Percentiles rank a stretch among this genome's conserved stretches.
Conservation (phyloP, 1,139 yeast genomes). For the Meyerozyma guilliermondii region DNA sequence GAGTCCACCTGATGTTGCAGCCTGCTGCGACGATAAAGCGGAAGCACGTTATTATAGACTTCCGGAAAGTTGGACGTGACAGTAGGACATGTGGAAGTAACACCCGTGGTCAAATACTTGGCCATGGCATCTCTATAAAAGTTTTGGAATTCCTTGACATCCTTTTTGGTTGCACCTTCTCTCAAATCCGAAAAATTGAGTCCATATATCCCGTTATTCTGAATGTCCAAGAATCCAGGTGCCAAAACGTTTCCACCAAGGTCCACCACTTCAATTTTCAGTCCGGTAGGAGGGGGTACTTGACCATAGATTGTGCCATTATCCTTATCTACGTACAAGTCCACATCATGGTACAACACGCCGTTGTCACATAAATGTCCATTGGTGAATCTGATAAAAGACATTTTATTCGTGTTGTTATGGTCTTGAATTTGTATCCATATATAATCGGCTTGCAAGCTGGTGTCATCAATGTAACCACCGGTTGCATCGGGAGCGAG, state of each 20-base stretch:
- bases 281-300: conserved; percentile 16
- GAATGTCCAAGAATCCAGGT: conserved; percentile 60
- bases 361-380: conserved; percentile 52
- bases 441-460: not conserved
- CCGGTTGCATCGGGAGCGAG: not conserved
- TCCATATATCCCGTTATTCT: conserved; percentile 59
- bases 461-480: not conserved
- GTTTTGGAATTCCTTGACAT: conserved; percentile 24
- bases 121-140: conserved; percentile 44
- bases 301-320: conserved; percentile 38
- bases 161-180: conserved; percentile 29
- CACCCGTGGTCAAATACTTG: conserved; percentile 50
- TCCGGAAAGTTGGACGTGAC: conserved; percentile 52
- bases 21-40: conserved; percentile 37
- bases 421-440: not conserved
- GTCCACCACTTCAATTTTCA: conserved; percentile 30
- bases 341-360: conserved; percentile 29
- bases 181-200: conserved; percentile 46
- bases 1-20: conserved; percentile 41
- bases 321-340: conserved; percentile 42
- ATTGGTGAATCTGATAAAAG: conserved; percentile 36
- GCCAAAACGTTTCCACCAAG: conserved; percentile 46
- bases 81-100: conserved; percentile 58
- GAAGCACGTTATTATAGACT: conserved; percentile 49
- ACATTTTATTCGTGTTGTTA: not conserved